phyloP scores from a whole-genome alignment of 148 eudicot species.

The Camellia sinensis region DNA sequence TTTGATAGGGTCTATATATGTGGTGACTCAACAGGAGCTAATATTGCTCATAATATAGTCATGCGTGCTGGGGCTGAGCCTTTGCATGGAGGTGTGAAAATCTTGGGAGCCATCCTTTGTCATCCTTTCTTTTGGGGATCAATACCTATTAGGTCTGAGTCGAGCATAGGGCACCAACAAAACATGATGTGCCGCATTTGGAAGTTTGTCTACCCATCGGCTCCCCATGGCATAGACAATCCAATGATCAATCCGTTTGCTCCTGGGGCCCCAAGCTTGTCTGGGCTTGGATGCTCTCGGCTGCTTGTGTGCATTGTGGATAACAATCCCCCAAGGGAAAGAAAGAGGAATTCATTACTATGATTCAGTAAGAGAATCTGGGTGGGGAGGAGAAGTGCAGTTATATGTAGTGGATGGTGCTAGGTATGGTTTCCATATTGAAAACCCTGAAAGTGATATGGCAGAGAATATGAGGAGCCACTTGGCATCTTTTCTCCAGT shows the following conservation, averaged over 20 bases:
- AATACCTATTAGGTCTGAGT: slow-evolving; percentile 21
- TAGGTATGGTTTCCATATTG: slow-evolving; percentile 30
- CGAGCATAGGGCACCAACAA: slow-evolving; percentile 6
- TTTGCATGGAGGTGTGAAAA: slow-evolving; percentile 19
- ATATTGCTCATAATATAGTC: slow-evolving; percentile 45
- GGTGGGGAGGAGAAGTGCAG: slow-evolving; percentile 31
- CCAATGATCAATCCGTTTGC: slow-evolving; percentile 38
- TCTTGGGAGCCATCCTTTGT: slow-evolving; percentile 37
- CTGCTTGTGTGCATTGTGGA: slow-evolving; percentile 33
- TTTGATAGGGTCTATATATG: slow-evolving; percentile 36
- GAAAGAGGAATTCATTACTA: slow-evolving; percentile 26
- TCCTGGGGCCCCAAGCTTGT: slow-evolving; percentile 24
- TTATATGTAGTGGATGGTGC: slow-evolving; percentile 29
- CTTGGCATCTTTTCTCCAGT: slow-evolving; percentile 34
- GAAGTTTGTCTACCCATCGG: slow-evolving; percentile 22
- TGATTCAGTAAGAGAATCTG: slow-evolving; percentile 26
- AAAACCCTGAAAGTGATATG: slow-evolving; percentile 18
- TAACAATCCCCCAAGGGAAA: slow-evolving; percentile 24
- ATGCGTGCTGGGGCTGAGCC: slow-evolving; percentile 34
- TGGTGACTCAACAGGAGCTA: slow-evolving; percentile 58
- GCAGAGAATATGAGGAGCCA: slow-evolving; percentile 23
- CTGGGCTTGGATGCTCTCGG: slow-evolving; percentile 26
- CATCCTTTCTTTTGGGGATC: slow-evolving; percentile 53
- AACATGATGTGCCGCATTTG: background rate
- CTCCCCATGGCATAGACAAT: slow-evolving; percentile 28